A percentile compares a stretch with the other conserved stretches of the same genome.
Conservation (phyloP, 371 early-diverging fungal species). For the Mucor racemosus region DNA sequence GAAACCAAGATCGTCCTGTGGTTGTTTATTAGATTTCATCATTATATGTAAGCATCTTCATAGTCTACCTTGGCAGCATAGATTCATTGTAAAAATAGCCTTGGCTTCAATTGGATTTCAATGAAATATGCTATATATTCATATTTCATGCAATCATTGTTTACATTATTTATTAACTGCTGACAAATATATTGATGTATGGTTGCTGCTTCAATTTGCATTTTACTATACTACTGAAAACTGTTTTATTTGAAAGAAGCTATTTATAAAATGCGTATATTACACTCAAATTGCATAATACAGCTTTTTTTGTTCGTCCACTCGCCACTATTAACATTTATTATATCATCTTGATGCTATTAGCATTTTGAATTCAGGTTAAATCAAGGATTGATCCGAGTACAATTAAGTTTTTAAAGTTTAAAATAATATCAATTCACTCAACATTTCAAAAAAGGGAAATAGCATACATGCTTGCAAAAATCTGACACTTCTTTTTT, state of each 20-base stretch:
- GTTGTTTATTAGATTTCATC: background rate
- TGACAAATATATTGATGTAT: background rate
- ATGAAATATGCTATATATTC: background rate
- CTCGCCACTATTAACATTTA: background rate
- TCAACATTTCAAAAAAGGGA: background rate
- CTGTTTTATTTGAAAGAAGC: no score
- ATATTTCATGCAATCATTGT: background rate
- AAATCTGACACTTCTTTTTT: background rate
- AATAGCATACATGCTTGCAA: background rate
- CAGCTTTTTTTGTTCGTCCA: no score
- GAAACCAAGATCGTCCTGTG: no score
- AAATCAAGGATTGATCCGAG: background rate
- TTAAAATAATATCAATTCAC: background rate
- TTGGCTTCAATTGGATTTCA: background rate
- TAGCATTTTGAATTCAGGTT: background rate
- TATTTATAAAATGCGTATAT: no score
- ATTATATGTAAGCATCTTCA: background rate
- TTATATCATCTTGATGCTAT: no score
- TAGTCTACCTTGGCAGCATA: background rate
- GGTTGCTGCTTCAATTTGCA: background rate
- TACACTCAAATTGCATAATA: no score
- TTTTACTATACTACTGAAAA: background rate
- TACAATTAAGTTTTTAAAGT: no score
- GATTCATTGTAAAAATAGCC: background rate
- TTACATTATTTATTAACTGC: background rate